Percentiles rank a stretch among this genome's conserved stretches.
Conservation (phyloP, 2,329 filamentous ascomycete genomes). For the Gyromitra esculenta region DNA sequence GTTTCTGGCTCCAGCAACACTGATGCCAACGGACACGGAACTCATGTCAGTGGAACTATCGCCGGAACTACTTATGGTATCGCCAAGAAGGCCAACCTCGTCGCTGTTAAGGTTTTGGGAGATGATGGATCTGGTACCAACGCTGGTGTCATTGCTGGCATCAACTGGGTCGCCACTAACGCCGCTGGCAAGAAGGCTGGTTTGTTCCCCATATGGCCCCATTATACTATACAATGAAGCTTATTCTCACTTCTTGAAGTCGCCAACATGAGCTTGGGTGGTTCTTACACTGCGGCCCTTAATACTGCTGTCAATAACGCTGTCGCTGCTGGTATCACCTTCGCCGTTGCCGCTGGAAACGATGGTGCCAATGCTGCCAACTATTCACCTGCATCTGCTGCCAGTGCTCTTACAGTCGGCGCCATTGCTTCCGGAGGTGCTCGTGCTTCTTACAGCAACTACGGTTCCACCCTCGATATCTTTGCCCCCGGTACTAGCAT, state of each 20-base stretch:
- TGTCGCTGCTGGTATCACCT: constrained; percentile 64
- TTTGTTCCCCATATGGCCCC: constrained; percentile 58
- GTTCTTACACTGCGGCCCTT: constrained; percentile 62
- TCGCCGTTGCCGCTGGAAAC: constrained; percentile 69
- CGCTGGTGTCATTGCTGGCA: constrained; percentile 68
- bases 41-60: constrained; percentile 72
- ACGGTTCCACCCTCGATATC: constrained; percentile 65
- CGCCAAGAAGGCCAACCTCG: constrained; percentile 67
- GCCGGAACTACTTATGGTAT: constrained; percentile 71
- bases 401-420: constrained; percentile 67
- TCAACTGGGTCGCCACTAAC: constrained; percentile 65
- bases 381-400: constrained; percentile 65
- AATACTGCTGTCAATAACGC: constrained; percentile 66
- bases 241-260: constrained; percentile 58
- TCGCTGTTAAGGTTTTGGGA: constrained; percentile 72
- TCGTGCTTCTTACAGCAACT: constrained; percentile 65
- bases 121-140: constrained; percentile 64
- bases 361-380: constrained; percentile 63
- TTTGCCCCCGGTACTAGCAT: constrained; percentile 65
- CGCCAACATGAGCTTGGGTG: constrained; percentile 69
- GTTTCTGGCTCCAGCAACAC: constrained; percentile 58
- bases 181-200: constrained; percentile 52
- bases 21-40: constrained; percentile 70
- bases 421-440: constrained; percentile 62
- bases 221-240: background rate